Percentiles rank a stretch among this genome's conserved stretches.
These are phyloP conservation scores for Phallus indusiatus DNA, from an alignment of 768 basidiomycete genomes.

Conservation along the genomic window DNA sequence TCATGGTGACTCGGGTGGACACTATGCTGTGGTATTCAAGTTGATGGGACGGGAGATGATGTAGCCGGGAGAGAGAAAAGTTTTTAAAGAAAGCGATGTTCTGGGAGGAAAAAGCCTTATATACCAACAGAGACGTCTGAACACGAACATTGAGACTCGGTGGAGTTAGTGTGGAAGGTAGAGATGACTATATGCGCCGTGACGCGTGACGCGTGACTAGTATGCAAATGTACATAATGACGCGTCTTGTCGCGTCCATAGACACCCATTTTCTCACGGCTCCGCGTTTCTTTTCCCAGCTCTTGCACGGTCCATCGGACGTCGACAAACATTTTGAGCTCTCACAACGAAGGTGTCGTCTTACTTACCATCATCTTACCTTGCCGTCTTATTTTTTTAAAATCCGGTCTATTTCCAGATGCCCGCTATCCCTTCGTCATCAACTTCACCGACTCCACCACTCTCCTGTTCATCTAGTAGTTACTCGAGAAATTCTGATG, in stretches of 20 bases:
- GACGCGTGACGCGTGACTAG: background rate
- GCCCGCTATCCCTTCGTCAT: background rate
- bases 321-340: background rate
- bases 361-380: too few species aligned
- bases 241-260: background rate
- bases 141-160: background rate
- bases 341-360: background rate
- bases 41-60: background rate
- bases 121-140: background rate
- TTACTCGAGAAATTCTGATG: background rate
- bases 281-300: background rate
- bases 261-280: background rate
- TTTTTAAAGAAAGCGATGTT: background rate
- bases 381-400: background rate
- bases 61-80: background rate
- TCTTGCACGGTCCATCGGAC: background rate
- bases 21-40: background rate
- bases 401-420: background rate
- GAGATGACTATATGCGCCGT: background rate
- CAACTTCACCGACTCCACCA: background rate
- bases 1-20: too few species aligned
- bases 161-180: background rate
- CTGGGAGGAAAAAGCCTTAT: background rate
- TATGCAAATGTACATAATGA: background rate
- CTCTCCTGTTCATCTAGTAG: background rate